Evolutionary conservation across 2,329 filamentous ascomycete species (phyloP).

Genomic region (Arthroderma sp.): DNA sequence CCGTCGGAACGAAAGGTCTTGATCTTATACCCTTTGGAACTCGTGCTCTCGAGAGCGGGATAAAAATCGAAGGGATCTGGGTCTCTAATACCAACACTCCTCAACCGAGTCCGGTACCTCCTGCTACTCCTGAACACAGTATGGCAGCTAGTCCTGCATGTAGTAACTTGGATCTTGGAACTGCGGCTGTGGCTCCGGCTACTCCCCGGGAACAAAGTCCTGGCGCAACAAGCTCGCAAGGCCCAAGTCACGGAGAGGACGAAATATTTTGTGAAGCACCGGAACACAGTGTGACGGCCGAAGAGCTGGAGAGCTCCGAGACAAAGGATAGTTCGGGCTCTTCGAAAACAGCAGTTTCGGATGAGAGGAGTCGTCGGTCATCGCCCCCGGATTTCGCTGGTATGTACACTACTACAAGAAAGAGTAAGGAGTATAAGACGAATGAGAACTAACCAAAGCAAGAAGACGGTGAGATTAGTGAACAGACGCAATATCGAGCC

Average conservation of each 20-base stretch:
- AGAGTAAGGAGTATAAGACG: neutral
- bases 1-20: slow-evolving; percentile 46
- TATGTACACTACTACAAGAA: neutral
- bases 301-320: no score
- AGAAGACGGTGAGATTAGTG: neutral
- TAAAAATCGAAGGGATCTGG: slow-evolving; percentile 79
- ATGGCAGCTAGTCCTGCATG: slow-evolving; percentile 10
- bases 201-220: neutral
- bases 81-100: slow-evolving; percentile 43
- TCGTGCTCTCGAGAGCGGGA: slow-evolving; percentile 68
- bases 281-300: neutral
- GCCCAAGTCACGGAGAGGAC: neutral
- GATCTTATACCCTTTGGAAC: slow-evolving; percentile 74
- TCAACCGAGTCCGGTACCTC: slow-evolving; percentile 16
- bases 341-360: neutral
- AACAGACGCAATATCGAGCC: neutral
- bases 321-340: neutral
- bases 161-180: neutral
- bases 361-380: neutral
- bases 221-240: neutral
- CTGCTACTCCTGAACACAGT: slow-evolving; percentile 18
- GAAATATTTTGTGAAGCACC: neutral
- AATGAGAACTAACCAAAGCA: neutral
- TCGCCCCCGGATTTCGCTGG: neutral
- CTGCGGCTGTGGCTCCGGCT: neutral